A percentile compares a stretch with the other conserved stretches of the same genome.
phyloP scores from a whole-genome alignment of 2,329 filamentous ascomycete genomes.

The Lachnellula cervina region DNA sequence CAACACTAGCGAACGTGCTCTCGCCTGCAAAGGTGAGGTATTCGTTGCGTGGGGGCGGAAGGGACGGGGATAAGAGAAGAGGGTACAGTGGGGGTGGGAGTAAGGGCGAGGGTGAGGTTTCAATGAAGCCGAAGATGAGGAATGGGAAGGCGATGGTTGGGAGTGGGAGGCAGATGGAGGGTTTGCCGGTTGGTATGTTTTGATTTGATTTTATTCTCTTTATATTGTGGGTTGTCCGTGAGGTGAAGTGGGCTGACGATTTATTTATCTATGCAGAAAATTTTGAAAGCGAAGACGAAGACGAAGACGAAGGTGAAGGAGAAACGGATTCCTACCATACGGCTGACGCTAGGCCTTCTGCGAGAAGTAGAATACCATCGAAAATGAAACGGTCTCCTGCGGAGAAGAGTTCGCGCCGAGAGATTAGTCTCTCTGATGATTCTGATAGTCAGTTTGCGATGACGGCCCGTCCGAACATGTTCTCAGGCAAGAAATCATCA shows the following conservation, averaged over 20 bases:
- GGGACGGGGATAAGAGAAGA: neutral
- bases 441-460: neutral
- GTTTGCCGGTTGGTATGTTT: neutral
- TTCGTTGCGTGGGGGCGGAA: slow-evolving; percentile 7
- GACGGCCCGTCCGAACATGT: neutral
- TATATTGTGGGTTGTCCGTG: too few species aligned
- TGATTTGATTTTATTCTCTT: too few species aligned
- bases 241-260: neutral
- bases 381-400: neutral
- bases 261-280: neutral
- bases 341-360: neutral
- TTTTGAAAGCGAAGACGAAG: neutral
- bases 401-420: neutral
- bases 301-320: too few species aligned
- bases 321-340: neutral
- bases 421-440: neutral
- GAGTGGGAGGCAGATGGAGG: neutral
- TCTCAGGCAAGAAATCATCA: neutral
- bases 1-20: neutral
- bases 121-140: neutral
- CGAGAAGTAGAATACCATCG: neutral
- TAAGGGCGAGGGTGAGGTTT: neutral
- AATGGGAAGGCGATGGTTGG: neutral
- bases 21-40: slow-evolving; percentile 26
- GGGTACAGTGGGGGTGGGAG: neutral